Evolutionary conservation across 129 eudicot genomes (phyloP), one percentile per base, ranked within the genome.

Genomic region (Chrysanthemum makinoi): DNA sequence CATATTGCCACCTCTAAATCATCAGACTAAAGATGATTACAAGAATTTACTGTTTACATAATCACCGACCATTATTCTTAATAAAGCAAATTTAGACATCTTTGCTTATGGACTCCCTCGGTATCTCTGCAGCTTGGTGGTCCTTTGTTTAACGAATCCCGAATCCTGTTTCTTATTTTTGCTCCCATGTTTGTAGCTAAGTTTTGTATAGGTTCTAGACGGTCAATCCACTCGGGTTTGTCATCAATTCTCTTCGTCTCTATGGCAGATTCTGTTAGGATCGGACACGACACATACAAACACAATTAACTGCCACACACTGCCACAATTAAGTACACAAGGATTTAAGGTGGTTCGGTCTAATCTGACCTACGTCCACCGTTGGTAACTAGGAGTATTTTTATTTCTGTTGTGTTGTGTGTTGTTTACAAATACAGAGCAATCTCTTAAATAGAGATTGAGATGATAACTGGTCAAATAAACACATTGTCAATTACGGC

Each of bases 111-210:
- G 99, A 90, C 69, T 86, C 85, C 51, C 77, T 80, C 88, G 90
- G 64, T 72, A 54, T 85, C 80, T 77, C 68, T 65, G 56, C 83
- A 3, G 99, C 99, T 97, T 6, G 99, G 99, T 24, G 99, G 99
- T 58, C 84, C 74, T 79, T 67, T 81, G 7, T 78, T 76, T 71
- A 95, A 74, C 15, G 99, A 91, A 74, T 73, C 83, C 62, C 81
- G 44, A 24, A 95, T 83, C 59, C 90, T 83, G 77, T 75, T 84
- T 66, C 97, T 82, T 49, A 95, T 88, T 59, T 88, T 78, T 62
- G 99, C 96, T 61, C 99, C 99, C 44, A 95, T 97, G 70, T 95
- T 95, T 28, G 99, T 95, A 11, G 99, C 85, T 28, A 83, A 72
- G 82, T 90, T 95, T 81, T 96, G 79, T 35, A 90, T 90, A 22